Evolutionary conservation across 768 basidiomycete species (phyloP).

Genomic region (Lyophyllum semitale): DNA sequence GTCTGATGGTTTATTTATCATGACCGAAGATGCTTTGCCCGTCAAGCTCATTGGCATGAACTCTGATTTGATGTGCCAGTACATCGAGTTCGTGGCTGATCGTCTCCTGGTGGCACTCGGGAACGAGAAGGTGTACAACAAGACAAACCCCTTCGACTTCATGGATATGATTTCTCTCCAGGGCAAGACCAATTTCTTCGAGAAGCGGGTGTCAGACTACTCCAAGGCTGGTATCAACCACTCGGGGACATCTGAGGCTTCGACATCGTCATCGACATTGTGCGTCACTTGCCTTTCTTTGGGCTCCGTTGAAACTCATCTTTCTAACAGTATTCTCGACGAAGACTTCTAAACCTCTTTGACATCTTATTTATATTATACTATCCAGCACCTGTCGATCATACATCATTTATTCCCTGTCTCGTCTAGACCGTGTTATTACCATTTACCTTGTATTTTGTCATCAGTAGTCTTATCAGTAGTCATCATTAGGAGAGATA

Average conservation of each 20-base stretch:
- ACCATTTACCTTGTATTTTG: constrained; percentile 6
- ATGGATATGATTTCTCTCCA: constrained; percentile 96
- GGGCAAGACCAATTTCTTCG: constrained; percentile 98
- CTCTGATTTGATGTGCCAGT: constrained; percentile 82
- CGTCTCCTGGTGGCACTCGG: constrained; percentile 85
- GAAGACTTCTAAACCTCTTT: constrained; percentile 13
- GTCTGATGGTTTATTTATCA: background rate
- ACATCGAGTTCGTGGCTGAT: constrained; percentile 92
- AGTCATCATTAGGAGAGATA: background rate
- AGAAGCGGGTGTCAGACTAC: constrained; percentile 91
- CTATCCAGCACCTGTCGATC: no score
- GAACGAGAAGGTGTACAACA: constrained; percentile 77
- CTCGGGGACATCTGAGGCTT: constrained; percentile 12
- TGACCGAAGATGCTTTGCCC: constrained; percentile 83
- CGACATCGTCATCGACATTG: constrained; percentile 2
- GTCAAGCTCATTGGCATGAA: constrained; percentile 93
- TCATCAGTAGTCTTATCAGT: background rate
- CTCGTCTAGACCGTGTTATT: background rate
- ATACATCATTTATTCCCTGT: background rate
- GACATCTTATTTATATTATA: background rate
- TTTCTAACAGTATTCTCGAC: constrained; percentile 6
- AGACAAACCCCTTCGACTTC: constrained; percentile 86
- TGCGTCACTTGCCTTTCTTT: background rate
- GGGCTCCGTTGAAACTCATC: background rate
- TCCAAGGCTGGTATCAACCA: constrained; percentile 65